Base-by-base conservation (phyloP, 768 basidiomycete species). In the Sarcomyxa edulis region DNA sequence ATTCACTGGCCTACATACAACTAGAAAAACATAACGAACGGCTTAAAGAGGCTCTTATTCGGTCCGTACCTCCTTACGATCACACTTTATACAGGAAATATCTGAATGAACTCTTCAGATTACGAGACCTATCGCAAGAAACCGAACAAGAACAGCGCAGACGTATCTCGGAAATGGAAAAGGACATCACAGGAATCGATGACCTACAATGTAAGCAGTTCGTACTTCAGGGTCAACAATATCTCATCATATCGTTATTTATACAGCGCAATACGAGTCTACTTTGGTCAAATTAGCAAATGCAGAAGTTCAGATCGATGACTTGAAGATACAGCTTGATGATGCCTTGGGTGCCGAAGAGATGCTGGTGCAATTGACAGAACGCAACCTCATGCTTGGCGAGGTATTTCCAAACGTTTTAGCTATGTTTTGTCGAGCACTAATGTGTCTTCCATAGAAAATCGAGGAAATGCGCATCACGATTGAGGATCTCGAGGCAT, bases 401-500 rank as follows among this genome's bases (percentile, higher is more conserved):
- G 95, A 97, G 72, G 91, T 90, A 48, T 37, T 62, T 48, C 4
- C 20, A 8, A 21, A 4, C 19, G 16, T 18, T 15, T 22, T n/a
- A 5, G 6, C 16, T 14, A 8, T 32, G 32, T 7, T 34, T 34
- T 4, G 32, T 16, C n/a, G 15, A 15, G 2, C 21, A 25, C 14
- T 51, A 8, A 45, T 18, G n/a, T 16, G 12, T 27, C 7, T 18
- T 33, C 22, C 25, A 16, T 50, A 94, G 89, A 94, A 93, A 79
- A 92, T 97, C 47, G 96, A 98, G 56, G 93, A 97, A 61, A 94
- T 97, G 87, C 78, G 91, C 9, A 83, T 90, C 39, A 89, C 88
- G 0, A 91, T 98, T 39, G 95, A 98, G 57, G 96, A 99, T 51
- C 78, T 97, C 3, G 96, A 99, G 55, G 80, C 93, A 8, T 76